A percentile compares a stretch with the other conserved stretches of the same genome.
Conservation (phyloP, 2,329 filamentous ascomycete species). For the Colletotrichum tamarilloi region DNA sequence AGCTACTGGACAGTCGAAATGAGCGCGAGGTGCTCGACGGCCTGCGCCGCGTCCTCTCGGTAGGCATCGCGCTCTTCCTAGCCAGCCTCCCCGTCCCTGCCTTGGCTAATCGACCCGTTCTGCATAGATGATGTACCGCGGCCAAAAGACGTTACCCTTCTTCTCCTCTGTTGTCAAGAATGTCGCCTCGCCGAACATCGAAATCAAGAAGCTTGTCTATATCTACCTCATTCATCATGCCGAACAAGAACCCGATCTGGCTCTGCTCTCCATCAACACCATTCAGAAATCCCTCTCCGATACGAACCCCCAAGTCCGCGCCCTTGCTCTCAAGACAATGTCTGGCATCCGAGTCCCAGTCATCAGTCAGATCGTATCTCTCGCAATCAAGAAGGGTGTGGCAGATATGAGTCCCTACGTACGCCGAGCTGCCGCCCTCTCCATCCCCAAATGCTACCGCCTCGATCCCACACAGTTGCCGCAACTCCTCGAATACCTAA, state of each 20-base stretch:
- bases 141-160: conserved; percentile 88
- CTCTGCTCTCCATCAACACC: conserved; percentile 96
- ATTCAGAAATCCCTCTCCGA: conserved; percentile 98
- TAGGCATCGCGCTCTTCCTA: conserved; percentile 55
- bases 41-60: conserved; percentile 86
- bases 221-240: conserved; percentile 98
- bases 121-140: conserved; percentile 92
- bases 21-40: conserved; percentile 95
- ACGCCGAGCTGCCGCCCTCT: conserved; percentile 89
- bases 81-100: conserved; percentile 19
- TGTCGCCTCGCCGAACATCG: conserved; percentile 90
- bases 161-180: conserved; percentile 99
- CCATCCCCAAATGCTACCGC: conserved; percentile 95
- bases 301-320: conserved; percentile 87
- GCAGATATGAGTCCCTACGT: conserved; percentile 96
- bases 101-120: conserved; percentile 29
- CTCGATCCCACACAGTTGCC: conserved; percentile 88
- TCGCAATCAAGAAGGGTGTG: conserved; percentile 94
- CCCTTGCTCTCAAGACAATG: conserved; percentile 95
- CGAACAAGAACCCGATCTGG: conserved; percentile 94
- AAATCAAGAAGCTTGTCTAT: conserved; percentile 98
- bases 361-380: conserved; percentile 95
- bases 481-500: conserved; percentile 85
- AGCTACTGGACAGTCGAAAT: conserved; percentile 91
- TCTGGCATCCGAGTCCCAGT: conserved; percentile 96